phyloP scores from a whole-genome alignment of 1,284 basidiomycete genomes.

The Tilletia walkeri region DNA sequence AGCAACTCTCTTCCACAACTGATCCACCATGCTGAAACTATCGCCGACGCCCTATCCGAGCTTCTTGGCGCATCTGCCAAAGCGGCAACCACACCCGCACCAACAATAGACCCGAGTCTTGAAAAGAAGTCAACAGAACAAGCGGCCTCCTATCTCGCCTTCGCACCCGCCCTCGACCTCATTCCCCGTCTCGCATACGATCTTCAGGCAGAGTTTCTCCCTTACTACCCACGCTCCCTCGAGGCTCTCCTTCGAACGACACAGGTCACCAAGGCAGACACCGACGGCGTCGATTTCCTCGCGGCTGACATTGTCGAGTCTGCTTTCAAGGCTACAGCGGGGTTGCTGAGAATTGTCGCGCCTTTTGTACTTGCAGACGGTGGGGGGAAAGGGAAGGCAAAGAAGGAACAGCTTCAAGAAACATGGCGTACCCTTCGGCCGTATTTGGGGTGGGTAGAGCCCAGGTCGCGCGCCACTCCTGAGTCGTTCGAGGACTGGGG shows the following conservation, averaged over 20 bases:
- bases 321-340: conserved; percentile 49
- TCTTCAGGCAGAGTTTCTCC: conserved; percentile 48
- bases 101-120: conserved; percentile 20
- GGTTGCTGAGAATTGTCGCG: conserved; percentile 44
- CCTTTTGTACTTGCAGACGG: conserved; percentile 37
- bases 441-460: conserved; percentile 35
- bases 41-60: conserved; percentile 28
- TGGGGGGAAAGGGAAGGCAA: conserved; percentile 31
- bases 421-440: conserved; percentile 44
- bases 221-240: conserved; percentile 45
- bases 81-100: background rate
- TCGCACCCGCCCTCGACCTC: conserved; percentile 51
- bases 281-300: conserved; percentile 45
- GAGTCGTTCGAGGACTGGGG: background rate
- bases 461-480: background rate
- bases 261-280: conserved; percentile 41
- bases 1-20: conserved; percentile 47
- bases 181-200: conserved; percentile 53
- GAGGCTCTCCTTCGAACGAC: conserved; percentile 43
- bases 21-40: conserved; percentile 44
- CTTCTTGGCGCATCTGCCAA: background rate
- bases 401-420: conserved; percentile 27
- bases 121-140: background rate
- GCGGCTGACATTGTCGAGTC: conserved; percentile 51
- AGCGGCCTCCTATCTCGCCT: conserved; percentile 37